Conservation (phyloP, 1,139 yeast species). For the Pichia kudriavzevii region DNA sequence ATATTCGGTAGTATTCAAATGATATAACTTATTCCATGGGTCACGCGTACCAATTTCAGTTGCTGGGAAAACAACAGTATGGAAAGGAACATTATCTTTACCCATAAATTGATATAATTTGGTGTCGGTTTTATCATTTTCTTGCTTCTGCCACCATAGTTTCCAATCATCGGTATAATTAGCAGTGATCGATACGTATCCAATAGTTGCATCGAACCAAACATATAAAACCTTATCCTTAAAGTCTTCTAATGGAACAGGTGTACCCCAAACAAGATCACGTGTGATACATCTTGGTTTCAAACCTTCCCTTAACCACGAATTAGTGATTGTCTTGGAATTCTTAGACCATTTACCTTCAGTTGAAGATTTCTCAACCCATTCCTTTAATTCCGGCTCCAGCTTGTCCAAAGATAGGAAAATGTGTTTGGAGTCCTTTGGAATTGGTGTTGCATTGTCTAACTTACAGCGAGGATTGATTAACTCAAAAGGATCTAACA, state of each 20-base stretch:
- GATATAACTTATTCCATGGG: slow-evolving; percentile 85
- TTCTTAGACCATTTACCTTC: slow-evolving; percentile 90
- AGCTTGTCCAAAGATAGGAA: slow-evolving; percentile 77
- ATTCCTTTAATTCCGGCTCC: slow-evolving; percentile 62
- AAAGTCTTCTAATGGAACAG: slow-evolving; percentile 81
- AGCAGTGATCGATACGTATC: slow-evolving; percentile 93
- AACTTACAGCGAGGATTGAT: slow-evolving; percentile 92
- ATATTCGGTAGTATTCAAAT: slow-evolving; percentile 90
- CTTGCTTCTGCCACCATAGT: slow-evolving; percentile 86
- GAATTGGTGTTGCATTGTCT: slow-evolving; percentile 74
- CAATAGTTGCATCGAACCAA: slow-evolving; percentile 98
- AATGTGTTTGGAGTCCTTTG: slow-evolving; percentile 76
- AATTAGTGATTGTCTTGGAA: slow-evolving; percentile 75
- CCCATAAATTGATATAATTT: slow-evolving; percentile 96
- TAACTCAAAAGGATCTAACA: slow-evolving; percentile 87
- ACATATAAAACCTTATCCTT: slow-evolving; percentile 89
- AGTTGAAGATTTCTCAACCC: slow-evolving; percentile 62
- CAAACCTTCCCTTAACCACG: slow-evolving; percentile 92
- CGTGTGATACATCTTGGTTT: slow-evolving; percentile 95
- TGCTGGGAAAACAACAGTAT: slow-evolving; percentile 95
- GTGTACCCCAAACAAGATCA: slow-evolving; percentile 97
- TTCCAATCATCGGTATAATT: slow-evolving; percentile 75
- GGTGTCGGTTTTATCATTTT: slow-evolving; percentile 43
- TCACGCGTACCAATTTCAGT: slow-evolving; percentile 83
- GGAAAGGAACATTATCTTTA: slow-evolving; percentile 98